phyloP scores from a whole-genome alignment of 164 flowering plant species.

The Annona cherimola region DNA sequence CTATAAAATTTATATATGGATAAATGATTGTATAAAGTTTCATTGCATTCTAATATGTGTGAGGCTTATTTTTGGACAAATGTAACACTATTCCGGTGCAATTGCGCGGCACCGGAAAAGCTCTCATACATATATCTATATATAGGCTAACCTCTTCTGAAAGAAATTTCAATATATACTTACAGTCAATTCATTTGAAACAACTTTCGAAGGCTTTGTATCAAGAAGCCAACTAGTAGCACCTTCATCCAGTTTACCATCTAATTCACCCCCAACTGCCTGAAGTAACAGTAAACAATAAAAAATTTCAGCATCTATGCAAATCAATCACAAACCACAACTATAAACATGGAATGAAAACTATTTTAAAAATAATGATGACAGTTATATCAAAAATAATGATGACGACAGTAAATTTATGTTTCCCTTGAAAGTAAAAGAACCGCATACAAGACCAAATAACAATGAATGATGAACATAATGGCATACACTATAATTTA shows the following conservation, averaged over 20 bases:
- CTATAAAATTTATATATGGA: too few relatives aligned
- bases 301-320: background rate
- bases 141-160: background rate
- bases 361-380: too few relatives aligned
- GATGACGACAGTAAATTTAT: too few relatives aligned
- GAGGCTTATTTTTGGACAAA: too few relatives aligned
- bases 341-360: background rate
- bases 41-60: too few relatives aligned
- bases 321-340: background rate
- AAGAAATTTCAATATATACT: slow-evolving; percentile 22
- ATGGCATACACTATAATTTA: too few relatives aligned
- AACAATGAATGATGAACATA: background rate
- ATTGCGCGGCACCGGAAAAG: too few relatives aligned
- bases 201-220: slow-evolving; percentile 91
- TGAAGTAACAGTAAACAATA: slow-evolving; percentile 23
- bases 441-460: background rate
- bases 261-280: slow-evolving; percentile 50
- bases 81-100: too few relatives aligned
- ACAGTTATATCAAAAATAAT: too few relatives aligned
- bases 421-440: background rate
- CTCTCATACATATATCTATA: too few relatives aligned
- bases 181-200: slow-evolving; percentile 84
- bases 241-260: slow-evolving; percentile 81
- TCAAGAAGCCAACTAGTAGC: slow-evolving; percentile 71
- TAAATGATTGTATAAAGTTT: too few relatives aligned